Evolutionary conservation across 139 green algal genomes (phyloP), one percentile per base, ranked within the genome.

Genomic region (Pedinophyceae sp.): DNA sequence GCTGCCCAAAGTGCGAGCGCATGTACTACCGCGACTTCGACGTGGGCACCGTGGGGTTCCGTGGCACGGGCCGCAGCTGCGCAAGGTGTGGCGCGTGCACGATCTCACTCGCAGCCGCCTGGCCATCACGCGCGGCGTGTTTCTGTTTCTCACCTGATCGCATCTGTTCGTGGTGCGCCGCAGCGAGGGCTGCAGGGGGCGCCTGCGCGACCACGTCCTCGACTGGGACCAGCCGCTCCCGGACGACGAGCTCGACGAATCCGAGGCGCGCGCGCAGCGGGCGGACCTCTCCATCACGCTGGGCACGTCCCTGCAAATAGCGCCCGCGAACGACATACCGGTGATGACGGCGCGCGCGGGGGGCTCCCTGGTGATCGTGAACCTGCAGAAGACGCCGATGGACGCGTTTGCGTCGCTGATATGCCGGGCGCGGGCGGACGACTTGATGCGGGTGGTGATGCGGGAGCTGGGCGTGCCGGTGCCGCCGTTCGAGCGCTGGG

Each of bases 21-120:
- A 70, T 86, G 62, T 94, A 93, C 54, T 28, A 85, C 3, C 68
- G 89, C 2, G 87, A 96, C 61, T 97, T 96, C 73, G 85, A 97
- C 64, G 76, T 97, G 49, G 69, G 79, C 30, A 88, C 74, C 30
- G 74, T 96, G 22, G 82, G 84, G 1, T 93, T 95, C 70, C 80
- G 85, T 67, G 52, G 20, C 10, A 95, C 85, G 15, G 80, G 87
- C 1, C 68, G 89, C 2, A 23, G 5, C 4, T 97, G 89, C 69
- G 13, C 34, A 13, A 7, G 34, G 7, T 13, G 10, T 43, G 34
- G 13, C 3, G 3, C 29, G 7, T 16, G 30, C n/a, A 47, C n/a
- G n/a, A n/a, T n/a, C n/a, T n/a, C n/a, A n/a, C n/a, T n/a, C n/a
- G n/a, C n/a, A n/a, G n/a, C n/a, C n/a, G n/a, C n/a, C n/a, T n/a